Evolutionary conservation across 2,329 filamentous ascomycete genomes (phyloP), one percentile per base, ranked within the genome.

Genomic region (Sclerotinia glacialis): DNA sequence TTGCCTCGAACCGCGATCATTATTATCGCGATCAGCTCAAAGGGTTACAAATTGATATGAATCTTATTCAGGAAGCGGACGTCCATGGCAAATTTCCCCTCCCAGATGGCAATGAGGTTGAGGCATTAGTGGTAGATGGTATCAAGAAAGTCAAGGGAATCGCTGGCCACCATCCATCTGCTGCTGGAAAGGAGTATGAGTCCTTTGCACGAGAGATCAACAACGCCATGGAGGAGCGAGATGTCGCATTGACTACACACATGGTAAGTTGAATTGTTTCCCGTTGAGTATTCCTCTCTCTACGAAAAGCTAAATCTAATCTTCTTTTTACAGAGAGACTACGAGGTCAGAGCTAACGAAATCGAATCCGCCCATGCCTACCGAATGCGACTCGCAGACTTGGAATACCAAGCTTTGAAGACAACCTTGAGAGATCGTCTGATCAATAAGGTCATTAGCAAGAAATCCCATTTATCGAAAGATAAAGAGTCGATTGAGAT

Each of bases 11-110:
- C 75, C 86, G 91, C 71, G 92, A 97, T 77, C 82, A 85, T 69
- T 88, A 92, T 73, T 98, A 96, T 78, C 88, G 93, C 69, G 91
- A 95, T 71, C 92, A 97, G 78, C 85, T 97, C 2, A 89, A 95
- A 74, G 92, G 92, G 71, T 87, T 97, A n/a, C 93, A 97, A 79
- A 88, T 92, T 71, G 93, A 97, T 78, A 93, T 93, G 79, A 91
- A 86, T 67, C 84, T 96, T 55, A 92, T 97, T 71, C 88, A 92
- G 77, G 88, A 91, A 72, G 91, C 95, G 63, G 90, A 97, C 74
- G 90, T 91, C 0, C 96, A 96, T 77, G 82, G 84, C 63, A 83
- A 87, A 68, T 85, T 86, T 68, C 87, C 91, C 59, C 83, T 97
- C 56, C 89, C 81, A 3, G 81, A 83, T 70, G 79, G 81, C 49